Evolutionary conservation across 352 stramenopile species (phyloP).

Genomic region (Plasmopara halstedii): DNA sequence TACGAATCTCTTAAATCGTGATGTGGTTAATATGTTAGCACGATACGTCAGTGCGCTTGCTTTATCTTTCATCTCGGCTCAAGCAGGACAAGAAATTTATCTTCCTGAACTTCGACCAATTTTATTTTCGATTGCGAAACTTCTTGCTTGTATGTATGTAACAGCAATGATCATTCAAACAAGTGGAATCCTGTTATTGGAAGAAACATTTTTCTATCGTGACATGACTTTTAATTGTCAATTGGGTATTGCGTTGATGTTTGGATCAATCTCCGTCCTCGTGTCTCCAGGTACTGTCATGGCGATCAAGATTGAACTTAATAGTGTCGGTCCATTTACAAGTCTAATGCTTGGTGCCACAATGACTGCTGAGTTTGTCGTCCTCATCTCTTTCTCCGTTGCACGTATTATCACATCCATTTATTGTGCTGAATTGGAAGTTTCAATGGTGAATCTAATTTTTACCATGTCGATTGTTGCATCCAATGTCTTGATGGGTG

Average conservation of each 20-base stretch:
- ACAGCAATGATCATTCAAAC: slow-evolving; percentile 47
- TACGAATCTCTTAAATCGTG: slow-evolving; percentile 31
- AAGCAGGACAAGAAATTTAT: slow-evolving; percentile 62
- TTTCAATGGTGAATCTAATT: slow-evolving; percentile 44
- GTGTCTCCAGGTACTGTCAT: slow-evolving; percentile 56
- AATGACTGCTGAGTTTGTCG: slow-evolving; percentile 65
- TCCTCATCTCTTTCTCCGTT: slow-evolving; percentile 60
- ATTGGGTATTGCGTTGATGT: slow-evolving; percentile 57
- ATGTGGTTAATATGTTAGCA: slow-evolving; percentile 32
- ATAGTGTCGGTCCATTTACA: slow-evolving; percentile 61
- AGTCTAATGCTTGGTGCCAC: slow-evolving; percentile 68
- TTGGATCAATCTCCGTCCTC: slow-evolving; percentile 54
- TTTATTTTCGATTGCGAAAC: slow-evolving; percentile 46
- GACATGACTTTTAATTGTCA: slow-evolving; percentile 33
- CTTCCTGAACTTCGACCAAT: slow-evolving; percentile 45
- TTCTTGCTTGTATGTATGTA: slow-evolving; percentile 36
- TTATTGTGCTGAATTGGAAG: slow-evolving; percentile 49
- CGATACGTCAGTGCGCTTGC: slow-evolving; percentile 47
- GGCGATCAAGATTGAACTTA: slow-evolving; percentile 70
- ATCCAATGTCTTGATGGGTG: slow-evolving; percentile 44
- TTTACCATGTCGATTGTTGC: slow-evolving; percentile 48
- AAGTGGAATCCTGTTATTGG: slow-evolving; percentile 17
- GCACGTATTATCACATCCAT: slow-evolving; percentile 54
- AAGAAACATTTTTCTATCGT: slow-evolving; percentile 45
- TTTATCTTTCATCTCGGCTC: slow-evolving; percentile 67